These are phyloP conservation scores for Pugionium cornutum DNA, from an alignment of 345 rosid species.

Conservation along the genomic window DNA sequence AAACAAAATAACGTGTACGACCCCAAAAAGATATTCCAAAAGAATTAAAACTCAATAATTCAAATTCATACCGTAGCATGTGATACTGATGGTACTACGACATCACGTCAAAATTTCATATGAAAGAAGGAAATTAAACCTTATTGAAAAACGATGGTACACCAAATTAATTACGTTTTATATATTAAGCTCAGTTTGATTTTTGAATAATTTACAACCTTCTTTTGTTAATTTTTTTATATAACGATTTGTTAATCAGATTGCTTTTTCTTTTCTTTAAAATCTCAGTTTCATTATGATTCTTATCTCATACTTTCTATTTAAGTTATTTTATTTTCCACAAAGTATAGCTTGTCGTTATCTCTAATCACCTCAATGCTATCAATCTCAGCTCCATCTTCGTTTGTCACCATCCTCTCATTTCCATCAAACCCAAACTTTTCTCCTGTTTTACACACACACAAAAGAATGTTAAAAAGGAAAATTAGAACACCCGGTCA, in stretches of 20 bases:
- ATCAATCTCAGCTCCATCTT: slow-evolving; percentile 82
- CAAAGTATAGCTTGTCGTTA: slow-evolving; percentile 72
- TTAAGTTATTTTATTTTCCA: slow-evolving; percentile 40
- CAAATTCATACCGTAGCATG: slow-evolving; percentile 25
- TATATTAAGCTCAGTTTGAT: not conserved
- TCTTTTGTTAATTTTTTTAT: not conserved
- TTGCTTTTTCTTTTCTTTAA: not conserved
- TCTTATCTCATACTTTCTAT: slow-evolving; percentile 16
- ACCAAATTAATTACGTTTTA: not conserved
- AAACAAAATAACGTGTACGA: slow-evolving; percentile 35
- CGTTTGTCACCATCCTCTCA: slow-evolving; percentile 56
- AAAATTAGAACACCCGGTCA: not conserved
- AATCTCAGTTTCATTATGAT: too few relatives aligned
- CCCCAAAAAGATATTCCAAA: slow-evolving; percentile 32
- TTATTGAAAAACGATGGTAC: slow-evolving; percentile 15
- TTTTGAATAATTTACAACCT: not conserved
- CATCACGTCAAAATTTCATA: slow-evolving; percentile 37
- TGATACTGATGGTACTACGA: slow-evolving; percentile 37
- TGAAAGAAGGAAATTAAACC: slow-evolving; percentile 9
- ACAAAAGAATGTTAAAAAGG: not conserved
- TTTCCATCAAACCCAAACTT: slow-evolving; percentile 68
- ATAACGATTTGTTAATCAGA: not conserved
- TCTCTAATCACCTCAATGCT: slow-evolving; percentile 83
- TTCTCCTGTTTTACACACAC: slow-evolving; percentile 47
- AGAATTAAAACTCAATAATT: slow-evolving; percentile 22